A percentile compares a stretch with the other conserved stretches of the same genome.
Evolutionary conservation across 2,329 filamentous ascomycete genomes (phyloP).

Genomic region (Epichloe sp.): DNA sequence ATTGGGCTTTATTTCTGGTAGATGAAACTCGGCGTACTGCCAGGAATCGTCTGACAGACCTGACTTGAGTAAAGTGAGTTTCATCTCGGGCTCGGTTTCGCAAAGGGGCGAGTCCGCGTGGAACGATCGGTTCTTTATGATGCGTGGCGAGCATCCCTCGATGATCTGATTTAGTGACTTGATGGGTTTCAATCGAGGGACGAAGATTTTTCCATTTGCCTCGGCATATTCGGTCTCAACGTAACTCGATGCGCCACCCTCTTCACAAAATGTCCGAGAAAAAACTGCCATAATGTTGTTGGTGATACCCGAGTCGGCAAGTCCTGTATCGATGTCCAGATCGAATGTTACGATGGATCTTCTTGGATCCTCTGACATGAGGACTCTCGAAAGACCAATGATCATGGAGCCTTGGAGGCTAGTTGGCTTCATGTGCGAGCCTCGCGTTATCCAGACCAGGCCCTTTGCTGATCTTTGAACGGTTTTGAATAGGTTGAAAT

Average conservation of each 20-base stretch:
- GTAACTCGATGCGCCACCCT: slow-evolving; percentile 6
- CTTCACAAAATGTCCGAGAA: slow-evolving; percentile 11
- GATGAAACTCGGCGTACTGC: slow-evolving; percentile 12
- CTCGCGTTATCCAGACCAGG: slow-evolving; percentile 35
- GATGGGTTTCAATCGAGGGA: slow-evolving; percentile 32
- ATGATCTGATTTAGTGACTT: slow-evolving; percentile 29
- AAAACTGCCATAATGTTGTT: slow-evolving; percentile 13
- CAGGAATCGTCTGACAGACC: slow-evolving; percentile 14
- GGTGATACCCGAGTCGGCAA: slow-evolving; percentile 8
- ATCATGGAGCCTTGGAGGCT: slow-evolving; percentile 27
- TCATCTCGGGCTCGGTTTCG: slow-evolving; percentile 5
- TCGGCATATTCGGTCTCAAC: slow-evolving; percentile 32
- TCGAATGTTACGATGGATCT: slow-evolving; percentile 32
- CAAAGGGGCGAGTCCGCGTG: not conserved
- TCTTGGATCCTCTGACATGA: slow-evolving; percentile 35
- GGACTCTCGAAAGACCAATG: slow-evolving; percentile 32
- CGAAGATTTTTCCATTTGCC: slow-evolving; percentile 22
- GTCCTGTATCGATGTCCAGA: slow-evolving; percentile 13
- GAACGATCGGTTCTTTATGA: slow-evolving; percentile 11
- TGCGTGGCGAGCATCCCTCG: slow-evolving; percentile 16
- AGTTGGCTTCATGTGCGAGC: slow-evolving; percentile 23
- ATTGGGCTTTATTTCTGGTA: slow-evolving; percentile 12
- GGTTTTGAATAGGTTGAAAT: slow-evolving; percentile 28
- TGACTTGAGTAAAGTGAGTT: slow-evolving; percentile 15
- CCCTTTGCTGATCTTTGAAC: slow-evolving; percentile 24